A percentile compares a stretch with the other conserved stretches of the same genome.
Evolutionary conservation across 1,284 basidiomycete species (phyloP).

Genomic region (Psilocybe mexicana): DNA sequence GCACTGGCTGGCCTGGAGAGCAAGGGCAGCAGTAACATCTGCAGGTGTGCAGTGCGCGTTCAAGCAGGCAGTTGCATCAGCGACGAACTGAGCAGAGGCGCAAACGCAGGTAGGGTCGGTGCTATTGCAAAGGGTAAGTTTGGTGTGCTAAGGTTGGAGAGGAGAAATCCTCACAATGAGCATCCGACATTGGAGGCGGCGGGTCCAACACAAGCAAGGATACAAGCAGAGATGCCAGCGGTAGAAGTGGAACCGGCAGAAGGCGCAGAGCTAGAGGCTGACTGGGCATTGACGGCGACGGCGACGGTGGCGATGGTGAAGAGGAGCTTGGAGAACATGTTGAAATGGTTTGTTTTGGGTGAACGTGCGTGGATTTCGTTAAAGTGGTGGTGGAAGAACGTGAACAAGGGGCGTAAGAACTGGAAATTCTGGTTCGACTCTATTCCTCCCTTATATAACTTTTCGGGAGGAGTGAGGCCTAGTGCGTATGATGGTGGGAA

Average conservation of each 20-base stretch:
- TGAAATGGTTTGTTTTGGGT: neutral
- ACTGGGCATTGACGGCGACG: constrained; percentile 19
- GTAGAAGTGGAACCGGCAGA: neutral
- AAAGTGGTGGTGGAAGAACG: too few species aligned
- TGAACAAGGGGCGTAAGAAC: too few species aligned
- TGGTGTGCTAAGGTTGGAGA: neutral
- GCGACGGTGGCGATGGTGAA: constrained; percentile 10
- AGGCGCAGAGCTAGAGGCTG: neutral
- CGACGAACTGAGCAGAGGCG: constrained; percentile 22
- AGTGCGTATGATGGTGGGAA: too few species aligned
- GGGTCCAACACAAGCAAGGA: constrained; percentile 17
- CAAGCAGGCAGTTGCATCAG: constrained; percentile 21
- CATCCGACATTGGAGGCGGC: constrained; percentile 20
- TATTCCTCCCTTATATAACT: too few species aligned
- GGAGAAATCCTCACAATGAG: constrained; percentile 15
- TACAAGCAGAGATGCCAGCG: constrained; percentile 14
- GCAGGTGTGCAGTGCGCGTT: constrained; percentile 13
- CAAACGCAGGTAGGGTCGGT: constrained; percentile 21
- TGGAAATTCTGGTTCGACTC: too few species aligned
- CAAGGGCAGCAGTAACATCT: constrained; percentile 16
- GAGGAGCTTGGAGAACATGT: constrained; percentile 20
- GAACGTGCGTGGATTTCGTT: too few species aligned
- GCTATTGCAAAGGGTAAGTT: constrained; percentile 3
- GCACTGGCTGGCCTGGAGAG: constrained; percentile 17
- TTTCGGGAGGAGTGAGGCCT: too few species aligned